Base-by-base conservation (phyloP, 371 early-diverging fungal genomes). In the Haplosporangium sp. region DNA sequence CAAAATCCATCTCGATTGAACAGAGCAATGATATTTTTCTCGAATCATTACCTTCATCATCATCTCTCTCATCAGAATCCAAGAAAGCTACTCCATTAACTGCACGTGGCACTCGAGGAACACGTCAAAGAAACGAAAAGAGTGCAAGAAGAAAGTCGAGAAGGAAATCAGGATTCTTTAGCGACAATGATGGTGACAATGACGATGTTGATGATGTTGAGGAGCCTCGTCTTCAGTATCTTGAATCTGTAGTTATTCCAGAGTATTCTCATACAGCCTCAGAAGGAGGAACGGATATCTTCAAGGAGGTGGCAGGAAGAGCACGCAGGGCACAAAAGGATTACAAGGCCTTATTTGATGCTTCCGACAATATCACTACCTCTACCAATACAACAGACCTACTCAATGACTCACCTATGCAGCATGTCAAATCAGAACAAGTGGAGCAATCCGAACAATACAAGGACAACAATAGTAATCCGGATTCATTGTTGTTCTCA, bases 181-280 rank as follows among this genome's bases (percentile, higher is more conserved):
- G 38, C 42, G 37, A 48, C 44, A 13, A 13, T 13, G 44, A 44
- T 35, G 67, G 45, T 2, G 63, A 56, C 0, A 52, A 62, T 4
- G 44, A 44, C 15, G 67, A 57, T 2, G 63, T 47, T 0, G 58
- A 62, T 1, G 73, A 72, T 20, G 64, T 73, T 20, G 74, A 73
- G 37, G 17, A 35, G 38, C 68, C 74, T 20, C 74, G 74, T 7
- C 62, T 67, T 2, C 63, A 69, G 10, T 60, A 27, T 17, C 37
- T 69, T 6, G 65, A 69, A 10, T 10, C 70, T 4, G 65, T 69
- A 7, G 61, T 64, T 4, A 39, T 65, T 42, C 52, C 44, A 15
- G 55, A 40, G 3, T 38, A 58, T 7, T 9, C 44, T 56, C 42
- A 7, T 13, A 42, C 34, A 15, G 7, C 34, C 27, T 27, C 27